Base-by-base conservation (phyloP, 306 rosid genomes). In the Fragaria vesca region DNA sequence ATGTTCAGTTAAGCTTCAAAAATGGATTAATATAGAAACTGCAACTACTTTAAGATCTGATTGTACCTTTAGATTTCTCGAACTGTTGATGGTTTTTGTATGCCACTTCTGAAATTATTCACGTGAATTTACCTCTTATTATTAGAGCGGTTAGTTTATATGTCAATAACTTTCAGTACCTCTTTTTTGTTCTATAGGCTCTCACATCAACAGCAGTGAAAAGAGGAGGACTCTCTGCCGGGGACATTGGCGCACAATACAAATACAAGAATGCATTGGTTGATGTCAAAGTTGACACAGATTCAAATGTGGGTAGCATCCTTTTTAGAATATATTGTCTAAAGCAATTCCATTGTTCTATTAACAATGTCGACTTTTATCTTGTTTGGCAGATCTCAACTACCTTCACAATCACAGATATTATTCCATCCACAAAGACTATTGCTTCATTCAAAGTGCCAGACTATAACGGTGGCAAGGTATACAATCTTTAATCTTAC, bases 181-280 rank as follows among this genome's bases (percentile, higher is more conserved):
- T 48, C 12, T 28, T 72, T 46, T 65, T 63, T 65, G 26, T 54
- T 47, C 61, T 85, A 45, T 83, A 94, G 99, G 93, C 93, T 61
- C 91, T 96, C 50, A 93, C 99, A 61, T 93, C 99, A 74, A 87
- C 97, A 40, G 94, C 99, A 28, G 86, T 90, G 82, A 96, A 91
- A 90, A 96, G 88, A 83, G 97, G 94, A 78, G 94, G 91, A 80
- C 88, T 91, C 73, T 96, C 98, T 73, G 78, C 82, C 60, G 99
- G 97, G 78, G 99, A 93, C 81, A 81, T 96, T 52, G 90, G 87
- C 24, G 85, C 98, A 73, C 79, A 62, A 76, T 96, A 90, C 90
- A 96, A 93, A 93, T 89, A 87, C 81, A 96, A 84, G 87, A 96
- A 93, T 79, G 76, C 85, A 36, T 52, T 88, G 66, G 47, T 93